Conservation (phyloP, 2,329 filamentous ascomycete genomes). For the Trichophyton benhamiae region DNA sequence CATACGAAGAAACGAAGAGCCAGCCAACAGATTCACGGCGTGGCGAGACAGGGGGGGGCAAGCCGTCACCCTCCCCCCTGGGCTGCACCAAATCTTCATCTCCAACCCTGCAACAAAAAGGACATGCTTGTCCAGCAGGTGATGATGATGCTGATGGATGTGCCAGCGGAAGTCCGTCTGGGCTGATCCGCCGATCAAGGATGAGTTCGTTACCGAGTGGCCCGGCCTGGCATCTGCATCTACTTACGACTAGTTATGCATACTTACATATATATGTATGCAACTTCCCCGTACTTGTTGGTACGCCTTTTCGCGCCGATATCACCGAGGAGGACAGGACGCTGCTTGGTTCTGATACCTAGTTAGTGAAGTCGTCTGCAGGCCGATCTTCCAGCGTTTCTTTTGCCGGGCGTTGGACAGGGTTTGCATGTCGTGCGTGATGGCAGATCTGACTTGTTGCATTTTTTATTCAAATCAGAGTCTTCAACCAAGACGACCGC, state of each 20-base stretch:
- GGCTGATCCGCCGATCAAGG: conserved; percentile 1
- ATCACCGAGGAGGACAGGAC: not conserved
- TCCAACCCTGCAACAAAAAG: no score
- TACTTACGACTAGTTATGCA: no score
- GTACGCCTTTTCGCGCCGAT: not conserved
- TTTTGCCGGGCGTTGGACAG: not conserved
- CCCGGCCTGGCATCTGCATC: not conserved
- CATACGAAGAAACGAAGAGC: no score
- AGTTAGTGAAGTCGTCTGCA: not conserved
- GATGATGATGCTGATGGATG: not conserved
- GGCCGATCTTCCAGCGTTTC: not conserved
- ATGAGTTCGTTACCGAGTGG: not conserved
- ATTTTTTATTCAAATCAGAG: not conserved
- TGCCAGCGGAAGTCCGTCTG: not conserved
- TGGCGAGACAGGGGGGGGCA: no score
- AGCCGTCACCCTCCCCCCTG: no score
- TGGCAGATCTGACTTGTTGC: not conserved
- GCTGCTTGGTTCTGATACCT: not conserved
- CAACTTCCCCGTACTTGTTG: not conserved
- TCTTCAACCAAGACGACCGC: not conserved
- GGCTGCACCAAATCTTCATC: no score
- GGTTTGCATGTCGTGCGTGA: not conserved
- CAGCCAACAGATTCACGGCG: no score
- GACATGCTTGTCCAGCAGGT: no score
- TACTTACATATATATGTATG: no score